Conservation (phyloP, 2,329 filamentous ascomycete species). For the Aspergillus jensenii region DNA sequence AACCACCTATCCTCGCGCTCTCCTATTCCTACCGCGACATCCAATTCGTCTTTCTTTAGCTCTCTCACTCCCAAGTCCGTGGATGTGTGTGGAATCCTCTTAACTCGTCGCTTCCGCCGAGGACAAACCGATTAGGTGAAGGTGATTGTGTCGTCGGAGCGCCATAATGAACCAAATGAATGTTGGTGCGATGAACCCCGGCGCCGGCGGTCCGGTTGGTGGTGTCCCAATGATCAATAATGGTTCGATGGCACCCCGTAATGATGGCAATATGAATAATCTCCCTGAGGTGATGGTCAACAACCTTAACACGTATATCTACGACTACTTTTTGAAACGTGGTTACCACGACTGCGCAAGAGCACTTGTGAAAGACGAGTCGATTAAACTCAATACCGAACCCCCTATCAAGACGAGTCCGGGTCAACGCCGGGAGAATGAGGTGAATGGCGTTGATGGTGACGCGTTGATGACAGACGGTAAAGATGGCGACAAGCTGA, state of each 20-base stretch:
- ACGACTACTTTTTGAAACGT: constrained; percentile 78
- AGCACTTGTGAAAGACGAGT: constrained; percentile 65
- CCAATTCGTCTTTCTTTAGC: constrained; percentile 26
- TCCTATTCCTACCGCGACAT: constrained; percentile 21
- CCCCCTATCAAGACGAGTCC: constrained; percentile 65
- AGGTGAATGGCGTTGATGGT: constrained; percentile 71
- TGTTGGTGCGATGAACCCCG: constrained; percentile 57
- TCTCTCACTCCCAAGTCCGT: constrained; percentile 26
- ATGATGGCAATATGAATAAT: constrained; percentile 40
- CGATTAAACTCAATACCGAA: constrained; percentile 56
- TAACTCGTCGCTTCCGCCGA: constrained; percentile 26
- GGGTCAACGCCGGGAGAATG: constrained; percentile 65
- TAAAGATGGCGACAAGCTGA: constrained; percentile 73
- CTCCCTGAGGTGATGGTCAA: constrained; percentile 38
- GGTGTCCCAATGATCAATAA: constrained; percentile 59
- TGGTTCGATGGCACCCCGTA: constrained; percentile 45
- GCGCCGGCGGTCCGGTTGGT: constrained; percentile 56
- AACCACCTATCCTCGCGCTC: constrained; percentile 14
- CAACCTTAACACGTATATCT: constrained; percentile 65
- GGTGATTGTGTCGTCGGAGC: constrained; percentile 36
- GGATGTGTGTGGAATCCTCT: constrained; percentile 31
- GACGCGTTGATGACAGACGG: constrained; percentile 79
- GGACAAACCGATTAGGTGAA: constrained; percentile 28
- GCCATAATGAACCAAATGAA: constrained; percentile 57
- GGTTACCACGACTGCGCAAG: constrained; percentile 82